Evolutionary conservation across 139 green algal species (phyloP).

Genomic region (Microglena sp.): DNA sequence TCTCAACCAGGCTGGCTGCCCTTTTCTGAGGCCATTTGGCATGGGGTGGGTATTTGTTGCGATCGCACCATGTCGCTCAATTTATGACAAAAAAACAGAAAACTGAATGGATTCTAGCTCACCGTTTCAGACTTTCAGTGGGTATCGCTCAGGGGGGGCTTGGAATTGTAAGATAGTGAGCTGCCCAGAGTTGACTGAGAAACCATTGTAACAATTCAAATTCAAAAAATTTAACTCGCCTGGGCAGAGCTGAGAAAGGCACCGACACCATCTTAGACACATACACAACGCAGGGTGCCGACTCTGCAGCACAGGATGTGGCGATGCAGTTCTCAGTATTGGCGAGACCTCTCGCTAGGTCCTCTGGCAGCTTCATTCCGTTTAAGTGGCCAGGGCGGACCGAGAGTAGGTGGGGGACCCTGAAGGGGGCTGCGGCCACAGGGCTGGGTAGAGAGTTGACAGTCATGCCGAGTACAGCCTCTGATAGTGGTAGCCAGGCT

Average conservation of each 20-base stretch:
- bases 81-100: too few species aligned
- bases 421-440: constrained; percentile 38
- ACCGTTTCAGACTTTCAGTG: too few species aligned
- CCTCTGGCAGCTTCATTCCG: too few species aligned
- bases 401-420: constrained; percentile 43
- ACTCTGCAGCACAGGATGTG: constrained; percentile 38
- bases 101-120: too few species aligned
- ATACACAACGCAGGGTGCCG: constrained; percentile 78
- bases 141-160: too few species aligned
- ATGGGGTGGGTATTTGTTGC: too few species aligned
- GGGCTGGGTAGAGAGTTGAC: constrained; percentile 70
- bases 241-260: constrained; percentile 26
- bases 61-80: too few species aligned
- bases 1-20: too few species aligned
- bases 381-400: background rate
- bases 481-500: constrained; percentile 79
- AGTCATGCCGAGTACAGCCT: constrained; percentile 81
- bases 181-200: too few species aligned
- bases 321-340: background rate
- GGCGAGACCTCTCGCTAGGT: background rate
- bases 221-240: constrained; percentile 10
- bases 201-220: too few species aligned
- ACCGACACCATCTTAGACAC: constrained; percentile 93
- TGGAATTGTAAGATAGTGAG: too few species aligned
- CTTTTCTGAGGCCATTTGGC: too few species aligned